These are phyloP conservation scores for Sarocladiaceae sp. DNA, from an alignment of 2,329 filamentous ascomycete species.

Conservation along the genomic window DNA sequence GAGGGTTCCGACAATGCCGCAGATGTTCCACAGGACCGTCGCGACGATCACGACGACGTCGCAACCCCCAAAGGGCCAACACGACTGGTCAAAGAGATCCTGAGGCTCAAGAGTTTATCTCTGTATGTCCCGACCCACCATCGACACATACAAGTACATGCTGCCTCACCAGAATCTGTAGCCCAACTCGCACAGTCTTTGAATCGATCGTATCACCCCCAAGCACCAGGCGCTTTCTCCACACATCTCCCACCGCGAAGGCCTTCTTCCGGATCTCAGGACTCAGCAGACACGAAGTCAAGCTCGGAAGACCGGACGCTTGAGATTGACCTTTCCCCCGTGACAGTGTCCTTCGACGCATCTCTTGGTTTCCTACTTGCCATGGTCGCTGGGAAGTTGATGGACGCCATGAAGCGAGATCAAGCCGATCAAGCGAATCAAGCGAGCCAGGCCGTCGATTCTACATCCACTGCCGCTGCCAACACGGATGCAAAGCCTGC, in stretches of 20 bases:
- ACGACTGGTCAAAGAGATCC: constrained; percentile 51
- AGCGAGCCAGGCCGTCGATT: too few relatives aligned
- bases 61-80: constrained; percentile 49
- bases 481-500: not conserved
- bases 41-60: constrained; percentile 31
- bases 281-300: constrained; percentile 4
- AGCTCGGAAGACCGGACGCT: constrained; percentile 23
- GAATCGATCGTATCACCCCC: constrained; percentile 37
- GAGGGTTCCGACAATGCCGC: not conserved
- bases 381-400: constrained; percentile 45
- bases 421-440: too few relatives aligned
- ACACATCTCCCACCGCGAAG: constrained; percentile 26
- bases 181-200: constrained; percentile 26
- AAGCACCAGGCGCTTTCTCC: constrained; percentile 61
- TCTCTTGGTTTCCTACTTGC: constrained; percentile 52
- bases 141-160: constrained; percentile 35
- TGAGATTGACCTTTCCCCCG: constrained; percentile 48
- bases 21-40: constrained; percentile 9
- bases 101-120: constrained; percentile 46
- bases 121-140: constrained; percentile 50
- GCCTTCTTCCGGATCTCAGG: constrained; percentile 3
- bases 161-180: constrained; percentile 22
- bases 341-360: constrained; percentile 51
- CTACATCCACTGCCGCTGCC: not conserved
- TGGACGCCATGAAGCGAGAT: constrained; percentile 37